Evolutionary conservation across 441 rosid genomes (phyloP), one percentile per base, ranked within the genome.

Genomic region (Populus hybrid): DNA sequence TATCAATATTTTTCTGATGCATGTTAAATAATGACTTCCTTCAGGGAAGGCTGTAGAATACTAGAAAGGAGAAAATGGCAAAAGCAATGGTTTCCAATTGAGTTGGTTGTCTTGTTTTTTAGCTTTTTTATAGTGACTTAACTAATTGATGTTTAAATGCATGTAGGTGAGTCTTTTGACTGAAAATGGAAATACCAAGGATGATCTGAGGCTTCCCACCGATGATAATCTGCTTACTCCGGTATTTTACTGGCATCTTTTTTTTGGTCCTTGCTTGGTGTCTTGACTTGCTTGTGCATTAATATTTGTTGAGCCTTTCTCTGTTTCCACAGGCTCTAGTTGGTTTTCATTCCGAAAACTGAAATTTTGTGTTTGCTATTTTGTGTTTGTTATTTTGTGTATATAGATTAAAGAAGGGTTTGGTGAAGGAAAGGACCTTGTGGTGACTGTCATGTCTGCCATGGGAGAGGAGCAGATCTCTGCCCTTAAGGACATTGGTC

Each of bases 401-500:
- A 20, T 75, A 75, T 83, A 94, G 97, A 88, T 94, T 82, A 90
- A 87, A 87, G 85, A 85, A 32, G 97, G 92, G 42, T 91, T 94
- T 82, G 88, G 79, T 0, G 94, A 90, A 50, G 98, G 95, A 1
- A 92, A 92, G 68, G 95, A 94, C 78, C 88, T 92, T 23, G 93
- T 91, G 35, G 94, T 94, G 78, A 69, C 90, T 64, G 97, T 94
- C 53, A 92, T 92, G 98, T 89, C 89, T 75, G 80, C 98, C 8
- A 94, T 94, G 97, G 98, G 98, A 69, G 95, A 94, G 83, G 98
- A 94, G 85, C 98, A 91, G 89, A 92, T 94, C 78, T 88, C 91
- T 80, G 89, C 90, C 63, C 84, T 93, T 21, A 88, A 90, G 87
- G 96, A 92, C 82, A 89, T 92, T 79, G 97, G 97, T 70, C 91